A percentile compares a stretch with the other conserved stretches of the same genome.
These are phyloP conservation scores for Dioszegia crocea DNA, from an alignment of 768 basidiomycete species.

Conservation along the genomic window DNA sequence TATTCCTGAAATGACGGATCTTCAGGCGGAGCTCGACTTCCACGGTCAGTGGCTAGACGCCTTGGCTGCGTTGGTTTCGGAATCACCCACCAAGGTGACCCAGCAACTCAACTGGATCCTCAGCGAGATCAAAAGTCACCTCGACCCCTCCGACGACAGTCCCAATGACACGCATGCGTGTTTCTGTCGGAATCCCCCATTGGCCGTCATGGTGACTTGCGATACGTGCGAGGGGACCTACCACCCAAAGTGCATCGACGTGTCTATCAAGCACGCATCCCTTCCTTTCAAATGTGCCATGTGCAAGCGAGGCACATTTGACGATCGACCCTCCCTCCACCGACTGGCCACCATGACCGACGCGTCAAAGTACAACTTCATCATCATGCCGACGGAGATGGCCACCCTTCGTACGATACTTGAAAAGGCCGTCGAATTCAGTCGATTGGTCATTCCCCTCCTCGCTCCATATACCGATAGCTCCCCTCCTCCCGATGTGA, in stretches of 20 bases:
- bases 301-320: constrained; percentile 17
- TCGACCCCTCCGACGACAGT: constrained; percentile 34
- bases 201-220: constrained; percentile 40
- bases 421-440: constrained; percentile 1
- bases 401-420: neutral
- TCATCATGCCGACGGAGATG: constrained; percentile 31
- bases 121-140: constrained; percentile 19
- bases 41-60: constrained; percentile 37
- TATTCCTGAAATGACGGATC: constrained; percentile 41
- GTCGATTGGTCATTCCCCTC: constrained; percentile 5
- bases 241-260: constrained; percentile 42
- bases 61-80: constrained; percentile 18
- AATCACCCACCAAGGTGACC: neutral
- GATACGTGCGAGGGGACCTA: constrained; percentile 36
- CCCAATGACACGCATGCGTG: constrained; percentile 30
- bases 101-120: constrained; percentile 3
- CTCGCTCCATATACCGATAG: constrained; percentile 2
- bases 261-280: constrained; percentile 18
- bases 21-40: constrained; percentile 34
- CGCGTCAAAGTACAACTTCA: constrained; percentile 30
- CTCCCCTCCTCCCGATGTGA: constrained; percentile 2
- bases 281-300: constrained; percentile 24
- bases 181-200: constrained; percentile 40
- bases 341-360: constrained; percentile 25
- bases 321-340: constrained; percentile 26